phyloP scores from a whole-genome alignment of 1,139 yeast genomes.

The Dujonia santamariae region DNA sequence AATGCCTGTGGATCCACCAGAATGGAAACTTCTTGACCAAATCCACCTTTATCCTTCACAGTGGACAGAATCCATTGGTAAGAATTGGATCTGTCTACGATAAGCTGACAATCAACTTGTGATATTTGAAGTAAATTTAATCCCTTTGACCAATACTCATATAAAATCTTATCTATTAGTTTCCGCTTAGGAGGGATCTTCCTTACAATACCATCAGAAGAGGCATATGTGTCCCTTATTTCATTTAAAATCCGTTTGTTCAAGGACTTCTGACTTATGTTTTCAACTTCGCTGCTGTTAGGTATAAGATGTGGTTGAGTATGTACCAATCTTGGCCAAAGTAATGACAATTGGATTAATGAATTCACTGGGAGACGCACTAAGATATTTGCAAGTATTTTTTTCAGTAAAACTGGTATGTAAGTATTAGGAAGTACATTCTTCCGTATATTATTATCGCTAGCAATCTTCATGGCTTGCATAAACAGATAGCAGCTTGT shows the following conservation, averaged over 20 bases:
- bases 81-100: constrained; percentile 54
- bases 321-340: constrained; percentile 35
- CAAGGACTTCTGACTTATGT: constrained; percentile 21
- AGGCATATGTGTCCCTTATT: constrained; percentile 4
- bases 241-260: constrained; percentile 21
- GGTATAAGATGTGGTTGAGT: constrained; percentile 36
- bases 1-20: constrained; percentile 45
- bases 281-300: constrained; percentile 13
- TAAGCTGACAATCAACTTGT: constrained; percentile 64
- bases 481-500: no score
- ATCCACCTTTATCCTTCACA: constrained; percentile 33
- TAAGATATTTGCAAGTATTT: constrained; percentile 21
- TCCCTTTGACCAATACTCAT: constrained; percentile 61
- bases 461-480: no score
- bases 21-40: constrained; percentile 30
- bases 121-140: constrained; percentile 67
- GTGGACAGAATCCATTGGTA: constrained; percentile 61
- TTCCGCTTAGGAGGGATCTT: constrained; percentile 34
- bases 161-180: constrained; percentile 48
- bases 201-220: constrained; percentile 8
- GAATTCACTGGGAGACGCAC: constrained; percentile 33
- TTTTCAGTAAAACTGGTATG: constrained; percentile 30
- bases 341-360: constrained; percentile 27
- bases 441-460: constrained; percentile 8
- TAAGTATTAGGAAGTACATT: constrained; percentile 41